These are phyloP conservation scores for Trichoderma endophyticum DNA, from an alignment of 2,329 filamentous ascomycete genomes.

Conservation along the genomic window DNA sequence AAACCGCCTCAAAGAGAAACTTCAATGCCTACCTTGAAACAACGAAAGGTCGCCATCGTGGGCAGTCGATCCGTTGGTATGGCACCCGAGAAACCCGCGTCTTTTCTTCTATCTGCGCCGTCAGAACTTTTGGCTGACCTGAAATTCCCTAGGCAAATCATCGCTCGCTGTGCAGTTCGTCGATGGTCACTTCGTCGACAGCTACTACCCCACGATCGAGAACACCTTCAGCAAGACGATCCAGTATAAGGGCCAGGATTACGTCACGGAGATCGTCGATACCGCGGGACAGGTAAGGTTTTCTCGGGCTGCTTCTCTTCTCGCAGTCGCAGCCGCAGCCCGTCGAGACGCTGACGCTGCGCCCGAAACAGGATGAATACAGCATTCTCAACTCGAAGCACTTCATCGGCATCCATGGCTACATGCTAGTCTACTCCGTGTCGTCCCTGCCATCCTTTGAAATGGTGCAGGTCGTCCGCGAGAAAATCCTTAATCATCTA, in stretches of 20 bases:
- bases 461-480: slow-evolving; percentile 92
- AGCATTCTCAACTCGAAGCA: slow-evolving; percentile 98
- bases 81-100: slow-evolving; percentile 28
- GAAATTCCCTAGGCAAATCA: slow-evolving; percentile 72
- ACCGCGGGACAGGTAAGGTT: slow-evolving; percentile 81
- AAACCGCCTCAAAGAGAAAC: background rate
- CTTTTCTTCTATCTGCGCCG: background rate
- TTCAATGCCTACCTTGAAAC: slow-evolving; percentile 70
- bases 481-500: slow-evolving; percentile 95
- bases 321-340: background rate
- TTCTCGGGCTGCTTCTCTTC: background rate
- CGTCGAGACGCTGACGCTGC: background rate
- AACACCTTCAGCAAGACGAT: slow-evolving; percentile 98
- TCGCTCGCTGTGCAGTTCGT: slow-evolving; percentile 96
- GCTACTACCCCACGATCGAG: slow-evolving; percentile 98
- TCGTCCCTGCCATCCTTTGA: slow-evolving; percentile 91
- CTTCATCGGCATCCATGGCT: slow-evolving; percentile 98
- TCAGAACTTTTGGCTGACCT: background rate
- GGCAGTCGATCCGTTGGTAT: slow-evolving; percentile 81
- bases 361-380: slow-evolving; percentile 76
- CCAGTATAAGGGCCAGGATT: slow-evolving; percentile 88
- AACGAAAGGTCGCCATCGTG: slow-evolving; percentile 93
- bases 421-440: slow-evolving; percentile 98
- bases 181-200: slow-evolving; percentile 97
- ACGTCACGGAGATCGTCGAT: slow-evolving; percentile 94